Conservation (phyloP, 2,329 filamentous ascomycete species). For the Colletotrichum plurivorum region DNA sequence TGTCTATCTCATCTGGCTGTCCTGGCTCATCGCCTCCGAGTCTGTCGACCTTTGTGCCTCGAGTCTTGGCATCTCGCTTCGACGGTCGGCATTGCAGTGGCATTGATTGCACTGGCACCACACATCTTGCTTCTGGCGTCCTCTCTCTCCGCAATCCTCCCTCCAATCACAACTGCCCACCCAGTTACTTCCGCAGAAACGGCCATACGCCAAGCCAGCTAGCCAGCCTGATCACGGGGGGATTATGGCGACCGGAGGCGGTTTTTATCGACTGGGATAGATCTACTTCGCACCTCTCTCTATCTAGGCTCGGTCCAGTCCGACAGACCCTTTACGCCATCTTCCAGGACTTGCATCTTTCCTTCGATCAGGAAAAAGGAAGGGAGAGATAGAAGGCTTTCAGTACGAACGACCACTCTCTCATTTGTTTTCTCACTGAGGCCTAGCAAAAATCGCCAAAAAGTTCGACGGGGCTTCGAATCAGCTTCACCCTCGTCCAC, state of each 20-base stretch:
- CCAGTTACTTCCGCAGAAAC: not conserved
- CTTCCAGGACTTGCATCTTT: too few relatives aligned
- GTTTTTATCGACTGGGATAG: not conserved
- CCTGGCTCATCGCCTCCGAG: not conserved
- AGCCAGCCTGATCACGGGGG: constrained; percentile 18
- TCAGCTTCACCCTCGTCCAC: too few relatives aligned
- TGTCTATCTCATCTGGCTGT: too few relatives aligned
- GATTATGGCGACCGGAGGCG: constrained; percentile 3
- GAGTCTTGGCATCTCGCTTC: constrained; percentile 34
- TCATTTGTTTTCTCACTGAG: too few relatives aligned
- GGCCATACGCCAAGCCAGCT: not conserved
- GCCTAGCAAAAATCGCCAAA: too few relatives aligned
- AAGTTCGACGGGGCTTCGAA: too few relatives aligned
- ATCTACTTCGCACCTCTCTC: too few relatives aligned
- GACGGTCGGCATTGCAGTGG: constrained; percentile 28
- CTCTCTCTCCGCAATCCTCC: not conserved
- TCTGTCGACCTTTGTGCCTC: constrained; percentile 21
- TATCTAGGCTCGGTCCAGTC: too few relatives aligned
- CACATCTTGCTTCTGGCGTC: not conserved
- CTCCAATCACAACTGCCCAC: not conserved
- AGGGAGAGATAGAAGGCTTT: too few relatives aligned
- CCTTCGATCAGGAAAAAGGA: too few relatives aligned
- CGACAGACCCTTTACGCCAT: too few relatives aligned
- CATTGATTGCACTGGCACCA: constrained; percentile 11
- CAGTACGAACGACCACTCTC: too few relatives aligned